Percentiles rank a stretch among this genome's conserved stretches.
phyloP scores from a whole-genome alignment of 805 yeast genomes.

The Saccharomycopsis olivae region DNA sequence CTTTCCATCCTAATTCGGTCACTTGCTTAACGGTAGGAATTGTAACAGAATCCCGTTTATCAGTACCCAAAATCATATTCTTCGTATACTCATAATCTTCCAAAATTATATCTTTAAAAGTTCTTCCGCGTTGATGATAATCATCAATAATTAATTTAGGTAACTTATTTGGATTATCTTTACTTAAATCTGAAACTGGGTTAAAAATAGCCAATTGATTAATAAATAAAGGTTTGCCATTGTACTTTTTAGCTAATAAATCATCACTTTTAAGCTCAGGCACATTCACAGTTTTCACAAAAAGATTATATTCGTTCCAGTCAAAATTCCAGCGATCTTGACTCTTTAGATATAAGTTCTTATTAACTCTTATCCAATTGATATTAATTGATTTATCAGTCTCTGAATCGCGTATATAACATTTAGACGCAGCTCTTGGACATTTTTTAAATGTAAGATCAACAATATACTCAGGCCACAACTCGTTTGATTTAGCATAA shows the following conservation, averaged over 20 bases:
- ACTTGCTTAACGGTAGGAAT: constrained; percentile 9
- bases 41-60: neutral
- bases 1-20: constrained; percentile 12
- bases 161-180: neutral
- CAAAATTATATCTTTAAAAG: constrained; percentile 14
- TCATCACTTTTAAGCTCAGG: constrained; percentile 13
- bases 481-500: no score
- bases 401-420: constrained; percentile 11
- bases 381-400: constrained; percentile 7
- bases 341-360: constrained; percentile 10
- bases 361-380: constrained; percentile 11
- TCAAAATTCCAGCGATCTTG: constrained; percentile 14
- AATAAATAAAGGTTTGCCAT: constrained; percentile 10
- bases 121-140: constrained; percentile 7
- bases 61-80: neutral
- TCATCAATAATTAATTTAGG: constrained; percentile 10
- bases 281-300: constrained; percentile 11
- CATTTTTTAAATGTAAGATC: constrained; percentile 15
- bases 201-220: constrained; percentile 13
- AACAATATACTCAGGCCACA: constrained; percentile 14
- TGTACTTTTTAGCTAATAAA: constrained; percentile 5
- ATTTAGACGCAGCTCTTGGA: constrained; percentile 1
- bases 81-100: constrained; percentile 10
- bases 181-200: neutral
- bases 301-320: constrained; percentile 7